Base-by-base conservation (phyloP, 2,329 filamentous ascomycete genomes). In the Chaetomium strumarium region DNA sequence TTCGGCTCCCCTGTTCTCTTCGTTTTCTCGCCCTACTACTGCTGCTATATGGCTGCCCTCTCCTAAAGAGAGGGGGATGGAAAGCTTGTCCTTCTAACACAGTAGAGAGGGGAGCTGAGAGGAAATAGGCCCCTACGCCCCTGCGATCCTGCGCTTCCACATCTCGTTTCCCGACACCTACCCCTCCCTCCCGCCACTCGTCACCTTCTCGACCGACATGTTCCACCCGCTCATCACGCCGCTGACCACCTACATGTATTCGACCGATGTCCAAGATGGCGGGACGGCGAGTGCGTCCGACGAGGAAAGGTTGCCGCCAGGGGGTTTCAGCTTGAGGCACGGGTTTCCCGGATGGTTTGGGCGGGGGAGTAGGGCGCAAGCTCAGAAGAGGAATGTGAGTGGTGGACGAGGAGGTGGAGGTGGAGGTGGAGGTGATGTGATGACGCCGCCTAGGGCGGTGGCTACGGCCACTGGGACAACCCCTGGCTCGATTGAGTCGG, bases 201-300 rank as follows among this genome's bases (percentile, higher is more conserved):
- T 99, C 59, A 92, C 86, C 50, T 96, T 99, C 69, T 81, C 83
- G 42, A 95, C 89, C 61, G 92, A 97, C 67, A 86, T 97, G 60
- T 99, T 97, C 68, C 92, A 99, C 67, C 92, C 92, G 16, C 77
- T 99, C 39, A 85, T 97, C 60, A 90, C 91, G 8, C 91, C 93
- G 36, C 77, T 95, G 56, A 96, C 90, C n/a, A 96, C 90, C 3
- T 95, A 96, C 70, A 93, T 89, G 66, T 95, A 95, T 73, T 87
- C 89, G 39, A 90, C 88, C 56, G 85, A 86, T 52, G 82, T 86
- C 34, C 81, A 87, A 56, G 84, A 84, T 56, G 79, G 80, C 51
- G 88, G 88, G 44, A 89, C 88, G 0, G 85, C 91, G 56, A 92
- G 88, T 66, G 88, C 90, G 9, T 86, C 84, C 2, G 90, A 96